Evolutionary conservation across 1,284 basidiomycete genomes (phyloP).

Genomic region (Stereum hirsutum): DNA sequence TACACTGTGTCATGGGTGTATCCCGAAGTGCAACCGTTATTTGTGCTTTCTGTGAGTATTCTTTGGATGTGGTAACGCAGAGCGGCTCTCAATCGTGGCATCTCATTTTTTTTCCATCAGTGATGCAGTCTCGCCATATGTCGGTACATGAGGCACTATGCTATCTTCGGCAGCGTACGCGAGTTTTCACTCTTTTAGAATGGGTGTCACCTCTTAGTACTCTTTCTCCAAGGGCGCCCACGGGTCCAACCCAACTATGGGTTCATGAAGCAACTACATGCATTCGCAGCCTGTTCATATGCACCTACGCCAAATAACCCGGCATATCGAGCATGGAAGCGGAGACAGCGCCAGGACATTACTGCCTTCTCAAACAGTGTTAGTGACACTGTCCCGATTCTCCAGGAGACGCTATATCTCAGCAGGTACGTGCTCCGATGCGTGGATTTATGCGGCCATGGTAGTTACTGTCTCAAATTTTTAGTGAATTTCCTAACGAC

Average conservation of each 20-base stretch:
- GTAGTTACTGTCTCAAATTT: slow-evolving; percentile 3
- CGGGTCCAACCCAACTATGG: slow-evolving; percentile 54
- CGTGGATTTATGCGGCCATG: not conserved
- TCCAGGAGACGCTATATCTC: slow-evolving; percentile 37
- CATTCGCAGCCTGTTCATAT: slow-evolving; percentile 42
- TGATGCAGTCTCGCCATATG: slow-evolving; percentile 42
- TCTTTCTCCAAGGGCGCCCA: slow-evolving; percentile 34
- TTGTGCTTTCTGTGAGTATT: slow-evolving; percentile 51
- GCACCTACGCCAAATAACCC: slow-evolving; percentile 29
- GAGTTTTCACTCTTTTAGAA: slow-evolving; percentile 3
- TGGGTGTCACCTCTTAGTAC: slow-evolving; percentile 2
- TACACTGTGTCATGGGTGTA: slow-evolving; percentile 59
- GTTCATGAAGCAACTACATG: slow-evolving; percentile 49
- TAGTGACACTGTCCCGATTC: slow-evolving; percentile 37
- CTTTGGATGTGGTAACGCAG: too few species aligned
- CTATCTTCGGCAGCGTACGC: slow-evolving; percentile 39
- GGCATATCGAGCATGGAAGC: slow-evolving; percentile 46
- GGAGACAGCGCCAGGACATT: slow-evolving; percentile 40
- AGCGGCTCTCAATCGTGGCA: too few species aligned
- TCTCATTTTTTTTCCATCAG: slow-evolving; percentile 20
- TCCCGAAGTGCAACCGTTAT: slow-evolving; percentile 43
- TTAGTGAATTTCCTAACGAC: slow-evolving; percentile 39
- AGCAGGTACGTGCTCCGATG: slow-evolving; percentile 29
- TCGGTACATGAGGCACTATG: slow-evolving; percentile 33
- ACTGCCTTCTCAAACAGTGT: slow-evolving; percentile 39